A percentile compares a stretch with the other conserved stretches of the same genome.
Conservation (phyloP, 2,329 filamentous ascomycete species). For the Magnaporthiopsis incrustans region DNA sequence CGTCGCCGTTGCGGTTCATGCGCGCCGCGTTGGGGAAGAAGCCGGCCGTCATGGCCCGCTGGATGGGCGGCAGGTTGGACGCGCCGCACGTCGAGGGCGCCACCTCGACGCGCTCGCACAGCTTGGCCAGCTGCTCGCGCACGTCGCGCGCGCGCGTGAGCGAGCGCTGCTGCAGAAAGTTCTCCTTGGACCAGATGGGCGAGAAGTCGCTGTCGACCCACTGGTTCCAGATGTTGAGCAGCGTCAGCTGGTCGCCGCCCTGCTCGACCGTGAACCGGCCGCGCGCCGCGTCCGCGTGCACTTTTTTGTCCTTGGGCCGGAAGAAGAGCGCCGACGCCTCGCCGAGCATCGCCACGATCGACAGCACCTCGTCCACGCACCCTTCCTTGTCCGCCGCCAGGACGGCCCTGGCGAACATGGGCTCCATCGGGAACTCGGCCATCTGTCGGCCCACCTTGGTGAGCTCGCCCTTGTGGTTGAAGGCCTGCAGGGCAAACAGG, state of each 20-base stretch:
- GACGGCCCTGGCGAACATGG: conserved; percentile 83
- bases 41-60: conserved; percentile 80
- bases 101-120: conserved; percentile 91
- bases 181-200: conserved; percentile 81
- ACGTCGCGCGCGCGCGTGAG: conserved; percentile 85
- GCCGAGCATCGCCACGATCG: conserved; percentile 88
- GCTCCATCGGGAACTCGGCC: conserved; percentile 90
- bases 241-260: conserved; percentile 80
- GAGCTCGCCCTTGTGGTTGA: conserved; percentile 82
- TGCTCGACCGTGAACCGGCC: conserved; percentile 84
- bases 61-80: conserved; percentile 67
- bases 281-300: conserved; percentile 86
- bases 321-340: conserved; percentile 89
- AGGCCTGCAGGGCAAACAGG: conserved; percentile 79
- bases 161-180: conserved; percentile 88
- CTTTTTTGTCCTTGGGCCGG: conserved; percentile 93
- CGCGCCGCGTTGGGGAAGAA: conserved; percentile 93
- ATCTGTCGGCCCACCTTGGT: conserved; percentile 90
- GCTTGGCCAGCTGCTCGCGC: conserved; percentile 80
- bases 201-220: conserved; percentile 91
- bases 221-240: conserved; percentile 91
- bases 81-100: conserved; percentile 60
- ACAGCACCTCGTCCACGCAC: conserved; percentile 89
- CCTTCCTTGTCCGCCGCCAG: conserved; percentile 81
- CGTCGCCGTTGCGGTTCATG: conserved; percentile 74